Evolutionary conservation across 371 early-diverging fungal genomes (phyloP).

Genomic region (Batkoa obscura): DNA sequence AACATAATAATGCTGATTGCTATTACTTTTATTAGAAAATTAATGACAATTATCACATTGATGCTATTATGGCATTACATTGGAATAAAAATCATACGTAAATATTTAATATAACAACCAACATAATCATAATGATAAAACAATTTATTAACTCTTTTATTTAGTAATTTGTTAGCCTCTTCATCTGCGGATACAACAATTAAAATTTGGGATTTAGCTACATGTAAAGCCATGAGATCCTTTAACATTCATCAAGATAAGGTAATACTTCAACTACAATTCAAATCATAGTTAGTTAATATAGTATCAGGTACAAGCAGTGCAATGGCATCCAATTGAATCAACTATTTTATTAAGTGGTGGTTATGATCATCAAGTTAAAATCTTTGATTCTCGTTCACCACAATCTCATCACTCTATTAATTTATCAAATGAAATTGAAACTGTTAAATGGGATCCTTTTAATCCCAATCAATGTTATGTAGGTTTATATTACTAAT

Average conservation of each 20-base stretch:
- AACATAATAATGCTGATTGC: neutral
- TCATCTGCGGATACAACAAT: conserved; percentile 91
- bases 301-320: conserved; percentile 37
- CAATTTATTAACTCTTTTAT: neutral
- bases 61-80: conserved; percentile 78
- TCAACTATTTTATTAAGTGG: conserved; percentile 72
- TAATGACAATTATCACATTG: conserved; percentile 65
- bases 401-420: conserved; percentile 37
- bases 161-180: conserved; percentile 62
- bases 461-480: conserved; percentile 42
- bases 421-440: conserved; percentile 69
- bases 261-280: conserved; percentile 13
- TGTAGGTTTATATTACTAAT: conserved; percentile 10
- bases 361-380: conserved; percentile 69
- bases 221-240: conserved; percentile 43
- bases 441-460: conserved; percentile 78
- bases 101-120: neutral
- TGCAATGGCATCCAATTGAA: conserved; percentile 77
- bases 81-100: conserved; percentile 73
- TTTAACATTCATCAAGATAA: conserved; percentile 76
- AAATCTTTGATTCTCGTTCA: conserved; percentile 71
- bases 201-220: conserved; percentile 84
- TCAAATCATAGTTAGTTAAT: neutral
- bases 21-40: conserved; percentile 18
- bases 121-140: neutral